These are phyloP conservation scores for Leccinum pachyderme DNA, from an alignment of 1,284 basidiomycete genomes.

Conservation along the genomic window DNA sequence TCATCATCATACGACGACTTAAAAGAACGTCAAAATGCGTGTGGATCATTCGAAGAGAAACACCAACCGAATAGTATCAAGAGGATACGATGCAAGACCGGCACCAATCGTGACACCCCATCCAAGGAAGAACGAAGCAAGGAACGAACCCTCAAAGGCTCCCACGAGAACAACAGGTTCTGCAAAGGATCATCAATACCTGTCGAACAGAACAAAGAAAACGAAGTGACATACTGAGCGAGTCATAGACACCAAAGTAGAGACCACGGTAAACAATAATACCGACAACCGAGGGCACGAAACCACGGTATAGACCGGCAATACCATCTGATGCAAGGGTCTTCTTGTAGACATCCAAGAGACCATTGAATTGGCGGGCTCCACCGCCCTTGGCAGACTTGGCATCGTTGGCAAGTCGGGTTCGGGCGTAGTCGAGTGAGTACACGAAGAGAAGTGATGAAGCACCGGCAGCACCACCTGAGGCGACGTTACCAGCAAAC, in stretches of 20 bases:
- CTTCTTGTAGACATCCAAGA: constrained; percentile 93
- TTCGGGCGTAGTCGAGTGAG: constrained; percentile 97
- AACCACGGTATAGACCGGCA: constrained; percentile 92
- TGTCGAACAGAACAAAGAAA: constrained; percentile 2
- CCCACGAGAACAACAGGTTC: constrained; percentile 92
- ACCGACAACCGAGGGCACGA: constrained; percentile 91
- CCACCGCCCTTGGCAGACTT: constrained; percentile 92
- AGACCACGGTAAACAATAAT: constrained; percentile 97
- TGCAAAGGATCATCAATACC: constrained; percentile 34
- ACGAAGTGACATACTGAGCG: constrained; percentile 65
- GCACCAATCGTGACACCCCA: constrained; percentile 96
- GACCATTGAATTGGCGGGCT: constrained; percentile 91
- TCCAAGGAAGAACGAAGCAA: constrained; percentile 87
- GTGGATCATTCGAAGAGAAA: background rate
- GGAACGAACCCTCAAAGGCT: constrained; percentile 84
- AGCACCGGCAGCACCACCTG: constrained; percentile 97
- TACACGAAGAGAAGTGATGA: constrained; percentile 96
- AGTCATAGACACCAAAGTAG: constrained; percentile 94
- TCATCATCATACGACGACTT: constrained; percentile 97
- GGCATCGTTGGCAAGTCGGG: constrained; percentile 95
- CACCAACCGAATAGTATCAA: constrained; percentile 86
- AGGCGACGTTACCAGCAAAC: constrained; percentile 92
- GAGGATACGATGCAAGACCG: constrained; percentile 93
- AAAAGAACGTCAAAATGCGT: constrained; percentile 11
- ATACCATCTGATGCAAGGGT: constrained; percentile 88